Conservation (phyloP, 768 basidiomycete species). For the Symmetrospora coprosmae region DNA sequence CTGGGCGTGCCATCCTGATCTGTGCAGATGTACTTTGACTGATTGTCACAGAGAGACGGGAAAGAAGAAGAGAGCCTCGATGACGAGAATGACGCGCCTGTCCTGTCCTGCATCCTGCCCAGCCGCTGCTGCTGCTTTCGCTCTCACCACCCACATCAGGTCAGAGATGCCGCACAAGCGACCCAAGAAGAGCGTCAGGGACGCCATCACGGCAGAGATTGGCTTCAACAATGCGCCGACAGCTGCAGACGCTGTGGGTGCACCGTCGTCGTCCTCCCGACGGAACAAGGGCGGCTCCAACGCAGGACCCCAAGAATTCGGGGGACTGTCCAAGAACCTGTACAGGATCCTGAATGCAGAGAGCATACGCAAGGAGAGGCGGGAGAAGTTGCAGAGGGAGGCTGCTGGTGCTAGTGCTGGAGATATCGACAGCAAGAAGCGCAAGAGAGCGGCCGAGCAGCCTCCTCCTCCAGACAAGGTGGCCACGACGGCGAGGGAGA, state of each 20-base stretch:
- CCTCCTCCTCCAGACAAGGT: too few species aligned
- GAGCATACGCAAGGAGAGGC: slow-evolving; percentile 10
- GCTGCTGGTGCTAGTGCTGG: not conserved
- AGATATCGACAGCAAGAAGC: not conserved
- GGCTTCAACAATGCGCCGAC: slow-evolving; percentile 18
- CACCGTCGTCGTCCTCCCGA: not conserved
- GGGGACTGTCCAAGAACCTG: not conserved
- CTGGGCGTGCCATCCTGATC: too few species aligned
- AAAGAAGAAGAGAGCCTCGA: too few species aligned
- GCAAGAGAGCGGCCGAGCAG: not conserved
- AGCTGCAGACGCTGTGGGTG: too few species aligned
- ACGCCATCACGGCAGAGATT: not conserved
- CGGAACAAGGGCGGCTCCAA: not conserved
- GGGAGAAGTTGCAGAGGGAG: slow-evolving; percentile 2
- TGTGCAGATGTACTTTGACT: too few species aligned
- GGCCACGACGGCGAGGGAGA: not conserved
- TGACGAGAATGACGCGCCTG: too few species aligned
- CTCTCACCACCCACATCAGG: not conserved
- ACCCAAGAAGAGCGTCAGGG: slow-evolving; percentile 12
- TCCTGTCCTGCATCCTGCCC: not conserved
- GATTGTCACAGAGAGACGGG: too few species aligned
- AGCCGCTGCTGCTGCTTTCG: not conserved
- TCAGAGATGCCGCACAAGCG: slow-evolving; percentile 20
- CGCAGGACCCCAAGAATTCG: not conserved
- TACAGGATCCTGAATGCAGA: slow-evolving; percentile 20